Percentiles rank a stretch among this genome's conserved stretches.
Conservation (phyloP, 192 early-diverging fungal genomes). For the Coemansia biformis region DNA sequence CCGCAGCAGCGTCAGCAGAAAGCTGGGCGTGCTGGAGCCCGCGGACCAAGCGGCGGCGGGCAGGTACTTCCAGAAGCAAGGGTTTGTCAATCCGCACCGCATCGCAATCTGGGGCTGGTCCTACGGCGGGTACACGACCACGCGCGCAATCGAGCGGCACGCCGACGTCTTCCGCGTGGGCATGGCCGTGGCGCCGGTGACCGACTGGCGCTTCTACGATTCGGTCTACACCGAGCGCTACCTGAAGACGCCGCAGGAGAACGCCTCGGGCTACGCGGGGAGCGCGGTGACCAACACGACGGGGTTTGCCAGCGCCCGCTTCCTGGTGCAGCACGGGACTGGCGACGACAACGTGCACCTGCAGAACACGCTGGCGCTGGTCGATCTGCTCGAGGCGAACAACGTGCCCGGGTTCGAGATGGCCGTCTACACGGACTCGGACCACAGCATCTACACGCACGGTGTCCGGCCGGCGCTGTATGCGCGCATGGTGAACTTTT, state of each 20-base stretch:
- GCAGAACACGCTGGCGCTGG: conserved; percentile 78
- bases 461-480: conserved; percentile 70
- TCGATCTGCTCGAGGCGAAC: conserved; percentile 69
- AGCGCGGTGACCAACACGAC: conserved; percentile 74
- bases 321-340: conserved; percentile 85
- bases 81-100: conserved; percentile 73
- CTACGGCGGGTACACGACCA: conserved; percentile 84
- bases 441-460: conserved; percentile 77
- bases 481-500: conserved; percentile 52
- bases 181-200: conserved; percentile 95
- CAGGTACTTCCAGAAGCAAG: conserved; percentile 54
- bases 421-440: conserved; percentile 86
- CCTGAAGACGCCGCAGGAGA: conserved; percentile 82
- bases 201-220: conserved; percentile 85
- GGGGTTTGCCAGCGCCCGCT: conserved; percentile 73
- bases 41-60: conserved; percentile 85
- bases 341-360: conserved; percentile 92
- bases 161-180: conserved; percentile 75
- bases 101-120: conserved; percentile 98
- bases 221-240: conserved; percentile 95
- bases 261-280: conserved; percentile 70
- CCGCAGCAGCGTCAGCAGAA: conserved; percentile 64
- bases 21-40: conserved; percentile 77
- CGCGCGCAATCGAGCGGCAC: conserved; percentile 80
- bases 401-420: conserved; percentile 74